A percentile compares a stretch with the other conserved stretches of the same genome.
Conservation (phyloP, 2,329 filamentous ascomycete species). For the Colletotrichum chlorophyti region DNA sequence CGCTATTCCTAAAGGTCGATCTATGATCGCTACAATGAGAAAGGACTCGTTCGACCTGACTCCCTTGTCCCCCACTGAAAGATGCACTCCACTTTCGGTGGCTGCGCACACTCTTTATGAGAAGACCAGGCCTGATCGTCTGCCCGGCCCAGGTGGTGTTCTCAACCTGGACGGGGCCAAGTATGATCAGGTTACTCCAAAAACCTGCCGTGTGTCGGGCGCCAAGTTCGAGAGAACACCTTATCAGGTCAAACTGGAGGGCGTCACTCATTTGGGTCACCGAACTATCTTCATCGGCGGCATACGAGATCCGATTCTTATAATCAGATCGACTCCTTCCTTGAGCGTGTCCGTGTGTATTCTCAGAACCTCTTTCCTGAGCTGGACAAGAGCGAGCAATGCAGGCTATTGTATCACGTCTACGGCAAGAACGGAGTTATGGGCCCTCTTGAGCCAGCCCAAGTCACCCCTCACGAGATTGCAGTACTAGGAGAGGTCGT, state of each 20-base stretch:
- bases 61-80: slow-evolving; percentile 44
- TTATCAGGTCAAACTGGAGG: slow-evolving; percentile 59
- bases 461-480: slow-evolving; percentile 44
- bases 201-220: slow-evolving; percentile 47
- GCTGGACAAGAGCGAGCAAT: slow-evolving; percentile 35
- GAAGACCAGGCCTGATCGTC: slow-evolving; percentile 57
- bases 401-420: slow-evolving; percentile 50
- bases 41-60: slow-evolving; percentile 52
- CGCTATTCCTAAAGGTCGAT: slow-evolving; percentile 52
- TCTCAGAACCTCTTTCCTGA: slow-evolving; percentile 30
- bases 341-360: slow-evolving; percentile 35
- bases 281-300: slow-evolving; percentile 53
- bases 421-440: slow-evolving; percentile 47
- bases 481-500: slow-evolving; percentile 55
- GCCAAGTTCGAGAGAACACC: slow-evolving; percentile 40
- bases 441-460: slow-evolving; percentile 33
- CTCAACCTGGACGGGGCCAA: slow-evolving; percentile 48
- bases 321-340: slow-evolving; percentile 46
- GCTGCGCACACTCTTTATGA: slow-evolving; percentile 63
- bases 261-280: slow-evolving; percentile 49
- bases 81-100: slow-evolving; percentile 56
- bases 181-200: slow-evolving; percentile 47
- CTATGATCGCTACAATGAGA: slow-evolving; percentile 48
- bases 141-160: slow-evolving; percentile 56
- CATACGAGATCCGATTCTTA: slow-evolving; percentile 53